Evolutionary conservation across 2,329 filamentous ascomycete species (phyloP).

Genomic region (Alternaria gansuensis): DNA sequence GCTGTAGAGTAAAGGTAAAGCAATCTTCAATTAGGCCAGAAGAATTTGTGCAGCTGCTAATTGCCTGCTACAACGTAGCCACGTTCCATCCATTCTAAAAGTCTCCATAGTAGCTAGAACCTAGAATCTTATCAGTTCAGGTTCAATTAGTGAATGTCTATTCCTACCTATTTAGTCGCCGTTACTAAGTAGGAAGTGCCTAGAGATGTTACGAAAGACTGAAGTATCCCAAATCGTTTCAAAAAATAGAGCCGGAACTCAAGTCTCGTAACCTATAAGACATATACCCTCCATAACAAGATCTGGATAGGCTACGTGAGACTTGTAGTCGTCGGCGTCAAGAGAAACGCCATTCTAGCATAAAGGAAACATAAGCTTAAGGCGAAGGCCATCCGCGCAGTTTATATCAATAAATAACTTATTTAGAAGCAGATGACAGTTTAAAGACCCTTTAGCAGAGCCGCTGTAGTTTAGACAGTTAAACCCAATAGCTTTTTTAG

Average conservation of each 20-base stretch:
- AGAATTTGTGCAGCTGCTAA: constrained; percentile 70
- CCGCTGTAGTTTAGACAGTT: constrained; percentile 26
- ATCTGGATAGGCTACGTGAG: constrained; percentile 80
- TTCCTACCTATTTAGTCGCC: constrained; percentile 68
- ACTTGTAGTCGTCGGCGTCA: constrained; percentile 62
- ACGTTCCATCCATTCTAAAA: constrained; percentile 74
- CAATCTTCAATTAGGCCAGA: constrained; percentile 66
- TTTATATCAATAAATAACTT: constrained; percentile 21
- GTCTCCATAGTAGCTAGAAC: constrained; percentile 69
- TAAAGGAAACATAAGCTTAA: constrained; percentile 34
- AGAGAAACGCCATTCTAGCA: constrained; percentile 26
- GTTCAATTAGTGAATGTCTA: constrained; percentile 7
- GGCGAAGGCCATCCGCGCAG: constrained; percentile 21
- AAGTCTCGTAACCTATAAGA: constrained; percentile 72
- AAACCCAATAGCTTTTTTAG: constrained; percentile 27
- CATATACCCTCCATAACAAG: constrained; percentile 80
- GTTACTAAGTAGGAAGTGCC: constrained; percentile 78
- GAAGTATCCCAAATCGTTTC: constrained; percentile 85
- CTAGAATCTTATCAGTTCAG: constrained; percentile 16
- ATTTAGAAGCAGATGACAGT: constrained; percentile 18
- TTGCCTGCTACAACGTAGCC: constrained; percentile 68
- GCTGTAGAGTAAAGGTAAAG: constrained; percentile 47
- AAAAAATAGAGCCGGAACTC: constrained; percentile 79
- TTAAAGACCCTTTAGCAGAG: constrained; percentile 16
- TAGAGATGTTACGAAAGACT: constrained; percentile 68